These are phyloP conservation scores for Fusarium sororula DNA, from an alignment of 2,329 filamentous ascomycete species.

Conservation along the genomic window DNA sequence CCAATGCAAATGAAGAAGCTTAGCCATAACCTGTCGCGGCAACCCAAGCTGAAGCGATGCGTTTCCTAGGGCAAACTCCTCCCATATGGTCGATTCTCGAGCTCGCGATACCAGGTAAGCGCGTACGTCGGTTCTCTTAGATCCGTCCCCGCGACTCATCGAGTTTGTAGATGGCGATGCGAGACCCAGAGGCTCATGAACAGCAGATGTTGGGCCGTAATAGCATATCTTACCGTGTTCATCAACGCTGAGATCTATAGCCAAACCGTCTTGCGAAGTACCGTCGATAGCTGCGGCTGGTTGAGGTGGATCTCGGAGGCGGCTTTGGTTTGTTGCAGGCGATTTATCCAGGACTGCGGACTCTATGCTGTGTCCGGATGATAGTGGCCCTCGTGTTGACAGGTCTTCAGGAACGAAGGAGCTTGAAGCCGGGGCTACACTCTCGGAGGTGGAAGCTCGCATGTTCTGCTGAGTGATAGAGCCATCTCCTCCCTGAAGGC, in stretches of 20 bases:
- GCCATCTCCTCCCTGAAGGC: neutral
- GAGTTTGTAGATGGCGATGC: neutral
- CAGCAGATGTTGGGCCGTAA: neutral
- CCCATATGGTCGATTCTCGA: neutral
- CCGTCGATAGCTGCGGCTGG: neutral
- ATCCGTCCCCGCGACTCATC: neutral
- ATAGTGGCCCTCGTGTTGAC: neutral
- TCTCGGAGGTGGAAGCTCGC: neutral
- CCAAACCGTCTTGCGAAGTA: neutral
- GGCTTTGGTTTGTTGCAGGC: neutral
- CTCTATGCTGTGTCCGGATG: neutral
- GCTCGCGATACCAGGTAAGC: neutral
- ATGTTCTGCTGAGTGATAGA: neutral
- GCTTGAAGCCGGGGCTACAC: neutral
- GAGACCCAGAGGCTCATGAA: neutral
- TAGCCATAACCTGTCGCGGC: neutral
- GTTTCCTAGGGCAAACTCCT: neutral
- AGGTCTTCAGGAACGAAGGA: neutral
- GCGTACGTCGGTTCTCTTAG: neutral
- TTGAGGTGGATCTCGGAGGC: neutral
- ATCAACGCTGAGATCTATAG: neutral
- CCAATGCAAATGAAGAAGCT: slow-evolving; percentile 4
- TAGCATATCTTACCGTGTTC: slow-evolving; percentile 7
- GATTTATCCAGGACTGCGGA: neutral
- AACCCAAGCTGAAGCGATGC: neutral